These are phyloP conservation scores for Daedalea quercina DNA, from an alignment of 768 basidiomycete species.

Conservation along the genomic window DNA sequence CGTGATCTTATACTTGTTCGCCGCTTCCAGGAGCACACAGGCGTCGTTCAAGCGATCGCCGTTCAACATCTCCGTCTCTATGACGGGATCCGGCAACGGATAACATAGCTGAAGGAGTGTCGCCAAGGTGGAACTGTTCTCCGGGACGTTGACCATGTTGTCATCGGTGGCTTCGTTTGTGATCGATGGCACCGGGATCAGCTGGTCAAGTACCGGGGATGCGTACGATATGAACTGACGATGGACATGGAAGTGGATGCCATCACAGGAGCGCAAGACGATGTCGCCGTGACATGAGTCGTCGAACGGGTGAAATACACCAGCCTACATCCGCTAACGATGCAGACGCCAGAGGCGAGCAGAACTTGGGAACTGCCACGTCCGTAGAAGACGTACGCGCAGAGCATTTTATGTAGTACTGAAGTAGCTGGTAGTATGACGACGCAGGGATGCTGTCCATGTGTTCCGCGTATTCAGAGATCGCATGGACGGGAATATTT, in stretches of 20 bases:
- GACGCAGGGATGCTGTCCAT: background rate
- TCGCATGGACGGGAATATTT: no score
- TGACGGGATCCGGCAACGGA: background rate
- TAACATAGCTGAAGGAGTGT: background rate
- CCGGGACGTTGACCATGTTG: background rate
- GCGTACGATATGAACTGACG: background rate
- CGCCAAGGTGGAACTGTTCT: background rate
- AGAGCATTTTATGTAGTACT: background rate
- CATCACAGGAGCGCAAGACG: background rate
- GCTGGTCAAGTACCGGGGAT: background rate
- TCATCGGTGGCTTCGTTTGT: background rate
- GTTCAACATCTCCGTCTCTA: background rate
- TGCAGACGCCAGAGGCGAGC: background rate
- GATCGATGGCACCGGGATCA: background rate
- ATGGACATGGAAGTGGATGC: background rate
- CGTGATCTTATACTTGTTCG: background rate
- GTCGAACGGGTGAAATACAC: background rate
- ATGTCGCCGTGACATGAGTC: background rate
- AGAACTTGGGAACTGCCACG: background rate
- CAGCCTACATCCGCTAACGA: background rate
- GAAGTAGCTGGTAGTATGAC: background rate
- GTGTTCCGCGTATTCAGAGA: background rate
- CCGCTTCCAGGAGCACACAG: background rate
- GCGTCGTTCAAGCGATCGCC: background rate
- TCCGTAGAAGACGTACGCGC: background rate